Conservation (phyloP, 441 rosid species). For the Arabidopsis hybrid region DNA sequence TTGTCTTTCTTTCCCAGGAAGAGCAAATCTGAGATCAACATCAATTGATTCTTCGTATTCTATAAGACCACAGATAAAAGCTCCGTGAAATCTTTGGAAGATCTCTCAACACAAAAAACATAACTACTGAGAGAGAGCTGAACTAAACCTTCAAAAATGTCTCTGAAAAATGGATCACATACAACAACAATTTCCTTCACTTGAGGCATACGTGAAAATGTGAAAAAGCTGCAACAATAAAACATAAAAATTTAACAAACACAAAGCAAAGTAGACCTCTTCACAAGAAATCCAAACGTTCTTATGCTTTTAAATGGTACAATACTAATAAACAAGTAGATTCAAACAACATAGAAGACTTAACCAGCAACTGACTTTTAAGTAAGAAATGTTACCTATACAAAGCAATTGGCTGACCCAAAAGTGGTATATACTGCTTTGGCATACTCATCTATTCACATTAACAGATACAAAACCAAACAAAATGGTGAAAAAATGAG, state of each 20-base stretch:
- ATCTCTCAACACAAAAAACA: background rate
- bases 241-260: background rate
- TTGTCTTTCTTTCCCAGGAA: slow-evolving; percentile 98
- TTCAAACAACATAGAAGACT: background rate
- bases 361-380: background rate
- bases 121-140: slow-evolving; percentile 26
- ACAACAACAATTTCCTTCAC: slow-evolving; percentile 93
- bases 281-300: background rate
- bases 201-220: slow-evolving; percentile 75
- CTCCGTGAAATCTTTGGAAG: background rate
- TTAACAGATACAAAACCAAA: slow-evolving; percentile 48
- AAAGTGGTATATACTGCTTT: slow-evolving; percentile 93
- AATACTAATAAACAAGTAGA: background rate
- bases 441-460: slow-evolving; percentile 85
- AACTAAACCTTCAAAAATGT: slow-evolving; percentile 80
- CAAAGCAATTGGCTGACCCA: slow-evolving; percentile 92
- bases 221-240: slow-evolving; percentile 66
- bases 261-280: background rate
- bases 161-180: slow-evolving; percentile 90
- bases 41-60: slow-evolving; percentile 60
- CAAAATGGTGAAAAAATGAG: slow-evolving; percentile 34
- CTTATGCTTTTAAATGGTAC: background rate
- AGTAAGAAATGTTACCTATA: slow-evolving; percentile 65
- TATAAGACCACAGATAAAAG: slow-evolving; percentile 36
- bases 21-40: slow-evolving; percentile 73